Percentiles rank a stretch among this genome's conserved stretches.
Evolutionary conservation across 2,329 filamentous ascomycete genomes (phyloP).

Genomic region (Colletotrichum karsti): DNA sequence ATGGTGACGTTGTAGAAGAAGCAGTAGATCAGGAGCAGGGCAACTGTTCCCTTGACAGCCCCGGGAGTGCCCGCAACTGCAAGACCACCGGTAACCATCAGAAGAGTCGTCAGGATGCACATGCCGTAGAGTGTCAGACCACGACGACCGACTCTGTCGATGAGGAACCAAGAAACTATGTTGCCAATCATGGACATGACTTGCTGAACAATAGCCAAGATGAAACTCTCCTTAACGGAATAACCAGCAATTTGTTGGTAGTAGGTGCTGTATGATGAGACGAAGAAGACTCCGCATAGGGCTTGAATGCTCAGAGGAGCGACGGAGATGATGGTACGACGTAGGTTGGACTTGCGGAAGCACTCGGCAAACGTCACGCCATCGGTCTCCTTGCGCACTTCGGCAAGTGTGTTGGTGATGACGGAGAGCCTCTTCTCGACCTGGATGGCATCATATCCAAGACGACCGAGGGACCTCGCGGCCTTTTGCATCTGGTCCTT

Average conservation of each 20-base stretch:
- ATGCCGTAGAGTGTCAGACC: constrained; percentile 42
- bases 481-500: constrained; percentile 34
- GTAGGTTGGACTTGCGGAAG: constrained; percentile 47
- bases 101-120: constrained; percentile 36
- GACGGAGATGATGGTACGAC: constrained; percentile 49
- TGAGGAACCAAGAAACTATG: constrained; percentile 40
- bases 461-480: constrained; percentile 35
- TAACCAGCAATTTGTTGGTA: constrained; percentile 52
- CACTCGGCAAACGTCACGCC: constrained; percentile 48
- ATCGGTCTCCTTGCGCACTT: constrained; percentile 43
- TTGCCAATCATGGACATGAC: constrained; percentile 38
- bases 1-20: constrained; percentile 49
- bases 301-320: constrained; percentile 44
- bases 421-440: constrained; percentile 39
- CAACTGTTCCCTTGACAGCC: constrained; percentile 37
- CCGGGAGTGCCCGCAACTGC: constrained; percentile 28
- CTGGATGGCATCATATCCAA: constrained; percentile 37
- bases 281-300: constrained; percentile 44
- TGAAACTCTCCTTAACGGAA: constrained; percentile 42
- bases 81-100: constrained; percentile 40
- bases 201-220: constrained; percentile 42
- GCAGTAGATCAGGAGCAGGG: constrained; percentile 47
- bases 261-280: constrained; percentile 47
- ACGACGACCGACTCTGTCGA: constrained; percentile 40
- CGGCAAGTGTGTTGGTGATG: constrained; percentile 40